Evolutionary conservation across 2,329 filamentous ascomycete genomes (phyloP).

Genomic region (Plenodomus lindquistii): DNA sequence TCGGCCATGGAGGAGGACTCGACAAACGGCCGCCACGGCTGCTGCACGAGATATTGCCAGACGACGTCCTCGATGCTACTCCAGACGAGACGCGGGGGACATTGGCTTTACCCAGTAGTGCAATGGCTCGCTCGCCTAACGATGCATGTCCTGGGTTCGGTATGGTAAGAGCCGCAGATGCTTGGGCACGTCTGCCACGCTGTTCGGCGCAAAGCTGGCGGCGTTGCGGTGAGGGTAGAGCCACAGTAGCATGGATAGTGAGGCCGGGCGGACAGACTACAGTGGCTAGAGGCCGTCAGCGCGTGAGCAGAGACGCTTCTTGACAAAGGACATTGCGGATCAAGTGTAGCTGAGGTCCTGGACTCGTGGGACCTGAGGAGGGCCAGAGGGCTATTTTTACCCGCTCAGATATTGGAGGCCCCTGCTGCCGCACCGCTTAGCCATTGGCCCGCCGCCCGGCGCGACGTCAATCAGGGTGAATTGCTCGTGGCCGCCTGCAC

Average conservation of each 20-base stretch:
- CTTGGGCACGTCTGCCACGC: constrained; percentile 4
- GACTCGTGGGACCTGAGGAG: constrained; percentile 9
- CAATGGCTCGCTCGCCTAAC: not conserved
- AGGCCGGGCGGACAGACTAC: not conserved
- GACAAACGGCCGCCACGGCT: constrained; percentile 1
- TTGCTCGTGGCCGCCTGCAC: constrained; percentile 16
- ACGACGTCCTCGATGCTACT: not conserved
- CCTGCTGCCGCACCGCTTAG: constrained; percentile 24
- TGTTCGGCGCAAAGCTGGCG: not conserved
- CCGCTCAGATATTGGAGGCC: constrained; percentile 23
- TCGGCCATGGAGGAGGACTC: not conserved
- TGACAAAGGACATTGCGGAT: not conserved
- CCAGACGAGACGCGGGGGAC: constrained; percentile 7
- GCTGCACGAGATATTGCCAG: constrained; percentile 16
- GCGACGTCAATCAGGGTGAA: constrained; percentile 23
- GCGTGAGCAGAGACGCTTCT: not conserved
- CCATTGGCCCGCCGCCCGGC: constrained; percentile 20
- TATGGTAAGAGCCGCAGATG: not conserved
- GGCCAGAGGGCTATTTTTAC: constrained; percentile 35
- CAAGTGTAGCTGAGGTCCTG: not conserved
- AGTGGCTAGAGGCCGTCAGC: not conserved
- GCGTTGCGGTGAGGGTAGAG: not conserved
- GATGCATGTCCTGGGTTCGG: too few species aligned
- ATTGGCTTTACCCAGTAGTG: constrained; percentile 12
- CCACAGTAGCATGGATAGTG: not conserved